Base-by-base conservation (phyloP, 345 rosid genomes). In the Conringia planisiliqua region DNA sequence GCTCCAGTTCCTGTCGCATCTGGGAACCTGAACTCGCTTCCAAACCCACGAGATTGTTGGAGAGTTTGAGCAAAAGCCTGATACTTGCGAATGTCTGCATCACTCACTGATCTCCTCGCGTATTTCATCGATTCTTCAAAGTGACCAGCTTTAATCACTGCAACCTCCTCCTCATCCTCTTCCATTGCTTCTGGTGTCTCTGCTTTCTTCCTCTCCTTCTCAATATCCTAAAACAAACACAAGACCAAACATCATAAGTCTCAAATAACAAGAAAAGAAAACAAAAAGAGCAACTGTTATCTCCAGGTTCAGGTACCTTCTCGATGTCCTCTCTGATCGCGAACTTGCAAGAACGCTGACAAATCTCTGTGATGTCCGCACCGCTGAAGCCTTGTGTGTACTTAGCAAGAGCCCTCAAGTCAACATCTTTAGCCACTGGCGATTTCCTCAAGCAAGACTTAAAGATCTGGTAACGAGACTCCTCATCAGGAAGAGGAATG, bases 401-500 rank as follows among this genome's bases (percentile, higher is more conserved):
- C 38, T 72, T 85, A 10, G 93, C 81, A 58, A 88, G 78, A 6
- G 88, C 90, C 59, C 86, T 85, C 81, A 88, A 62, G 78, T 86
- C 89, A 48, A 88, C 88, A 50, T 81, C 89, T 55, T 82, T 85
- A 0, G 90, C 73, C 54, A 85, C 36, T 1, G 90, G 93, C 0
- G 90, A 82, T 67, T 86, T 88, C 74, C 90, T 85, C 79, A 88
- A 74, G 72, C 86, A 82, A 20, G 89, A 78, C 56, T 83, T 86
- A 48, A 88, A 88, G 70, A 88, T 88, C 20, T 85, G 86, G 52
- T 48, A 51, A 16, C 90, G 85, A 3, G 93, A 88, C 2, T 83
- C 90, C 52, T 83, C 88, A n/a, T 86, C 90, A 35, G 90, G 93
- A 42, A 88, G 87, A 59, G 93, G 93, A 63, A 88, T 88, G 70